These are phyloP conservation scores for Trametopsis cervina DNA, from an alignment of 768 basidiomycete genomes.

Conservation along the genomic window DNA sequence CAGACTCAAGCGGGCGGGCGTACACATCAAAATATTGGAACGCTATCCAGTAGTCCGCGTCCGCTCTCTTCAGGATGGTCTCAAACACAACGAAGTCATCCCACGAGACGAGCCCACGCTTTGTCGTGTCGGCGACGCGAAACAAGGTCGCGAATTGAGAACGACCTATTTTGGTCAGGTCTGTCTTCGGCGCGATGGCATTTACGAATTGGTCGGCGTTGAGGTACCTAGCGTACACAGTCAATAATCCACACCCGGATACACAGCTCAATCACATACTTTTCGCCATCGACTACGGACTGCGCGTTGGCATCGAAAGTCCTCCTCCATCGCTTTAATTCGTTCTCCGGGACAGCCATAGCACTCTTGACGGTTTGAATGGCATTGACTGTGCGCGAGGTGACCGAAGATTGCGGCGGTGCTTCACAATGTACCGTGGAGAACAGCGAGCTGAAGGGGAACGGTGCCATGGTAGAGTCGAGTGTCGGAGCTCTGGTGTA, in stretches of 20 bases:
- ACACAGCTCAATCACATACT: constrained; percentile 63
- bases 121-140: constrained; percentile 76
- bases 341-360: constrained; percentile 68
- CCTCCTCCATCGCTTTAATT: constrained; percentile 84
- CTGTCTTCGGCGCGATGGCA: constrained; percentile 85
- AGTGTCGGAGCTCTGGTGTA: constrained; percentile 3
- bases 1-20: constrained; percentile 25
- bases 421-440: constrained; percentile 54
- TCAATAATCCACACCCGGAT: neutral
- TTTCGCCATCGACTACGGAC: constrained; percentile 64
- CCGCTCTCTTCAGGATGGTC: constrained; percentile 86
- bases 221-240: constrained; percentile 57
- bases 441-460: constrained; percentile 30
- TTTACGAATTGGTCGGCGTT: constrained; percentile 87
- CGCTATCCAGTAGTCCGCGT: constrained; percentile 96
- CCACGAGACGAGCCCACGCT: constrained; percentile 78
- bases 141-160: constrained; percentile 88
- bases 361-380: constrained; percentile 61
- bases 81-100: constrained; percentile 97
- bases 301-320: constrained; percentile 83
- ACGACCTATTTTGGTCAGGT: constrained; percentile 80
- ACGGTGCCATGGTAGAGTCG: constrained; percentile 5
- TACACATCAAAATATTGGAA: constrained; percentile 96
- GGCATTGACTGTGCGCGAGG: constrained; percentile 38
- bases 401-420: constrained; percentile 26